phyloP scores from a whole-genome alignment of 176 grass and related monocot genomes.

The Typha latifolia region DNA sequence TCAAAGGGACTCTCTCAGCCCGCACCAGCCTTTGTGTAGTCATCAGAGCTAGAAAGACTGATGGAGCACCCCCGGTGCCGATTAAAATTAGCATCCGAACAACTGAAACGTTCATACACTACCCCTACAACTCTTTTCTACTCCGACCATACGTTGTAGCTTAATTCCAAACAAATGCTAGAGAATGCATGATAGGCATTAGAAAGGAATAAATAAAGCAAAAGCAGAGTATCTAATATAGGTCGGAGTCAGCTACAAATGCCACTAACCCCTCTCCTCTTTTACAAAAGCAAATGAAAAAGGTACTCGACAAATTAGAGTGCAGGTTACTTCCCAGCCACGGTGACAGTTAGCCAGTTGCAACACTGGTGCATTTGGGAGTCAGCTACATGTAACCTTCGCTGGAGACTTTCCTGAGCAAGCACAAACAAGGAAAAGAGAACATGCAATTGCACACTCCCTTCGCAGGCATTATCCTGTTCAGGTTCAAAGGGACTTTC shows the following conservation, averaged over 20 bases:
- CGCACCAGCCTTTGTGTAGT: background rate
- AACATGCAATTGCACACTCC: constrained; percentile 88
- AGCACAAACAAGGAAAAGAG: constrained; percentile 35
- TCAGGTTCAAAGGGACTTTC: constrained; percentile 99
- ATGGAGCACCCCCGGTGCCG: constrained; percentile 23
- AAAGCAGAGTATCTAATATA: background rate
- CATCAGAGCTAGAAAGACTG: background rate
- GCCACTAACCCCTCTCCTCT: background rate
- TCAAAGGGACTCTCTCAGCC: constrained; percentile 26
- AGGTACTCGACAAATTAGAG: background rate
- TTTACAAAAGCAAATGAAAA: background rate
- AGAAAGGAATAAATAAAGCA: background rate
- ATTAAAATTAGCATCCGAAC: constrained; percentile 10
- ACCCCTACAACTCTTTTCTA: too few relatives aligned
- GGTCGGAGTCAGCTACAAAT: background rate
- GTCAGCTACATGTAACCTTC: background rate
- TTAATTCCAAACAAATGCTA: too few relatives aligned
- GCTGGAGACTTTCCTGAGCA: background rate
- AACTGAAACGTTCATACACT: background rate
- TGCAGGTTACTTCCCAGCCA: background rate
- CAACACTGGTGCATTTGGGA: background rate
- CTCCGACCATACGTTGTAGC: too few relatives aligned
- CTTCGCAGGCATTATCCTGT: constrained; percentile 99
- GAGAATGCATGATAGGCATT: too few relatives aligned
- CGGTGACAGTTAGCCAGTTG: background rate